Percentiles rank a stretch among this genome's conserved stretches.
These are phyloP conservation scores for Chrysoporthe puriensis DNA, from an alignment of 2,329 filamentous ascomycete species.

Conservation along the genomic window DNA sequence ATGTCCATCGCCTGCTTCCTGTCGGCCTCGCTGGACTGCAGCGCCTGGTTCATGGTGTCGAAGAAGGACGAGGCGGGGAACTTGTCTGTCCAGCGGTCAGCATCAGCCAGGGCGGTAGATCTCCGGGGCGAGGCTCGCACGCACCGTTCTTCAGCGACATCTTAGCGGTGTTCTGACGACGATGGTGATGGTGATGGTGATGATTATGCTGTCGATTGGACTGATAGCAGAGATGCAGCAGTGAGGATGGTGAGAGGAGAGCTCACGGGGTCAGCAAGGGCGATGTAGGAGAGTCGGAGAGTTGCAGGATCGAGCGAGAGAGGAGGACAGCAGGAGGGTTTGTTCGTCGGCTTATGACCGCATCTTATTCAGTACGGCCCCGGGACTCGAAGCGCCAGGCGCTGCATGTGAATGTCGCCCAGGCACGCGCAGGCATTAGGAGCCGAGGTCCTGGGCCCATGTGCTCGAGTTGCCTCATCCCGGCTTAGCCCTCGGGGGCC, in stretches of 20 bases:
- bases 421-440: slow-evolving; percentile 12
- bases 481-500: slow-evolving; percentile 14
- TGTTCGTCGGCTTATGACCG: slow-evolving; percentile 13
- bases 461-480: slow-evolving; percentile 17
- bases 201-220: neutral
- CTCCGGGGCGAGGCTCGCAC: slow-evolving; percentile 32
- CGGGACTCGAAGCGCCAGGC: neutral
- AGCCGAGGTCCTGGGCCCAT: slow-evolving; percentile 22
- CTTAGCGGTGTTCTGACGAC: slow-evolving; percentile 36
- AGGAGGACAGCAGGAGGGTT: neutral
- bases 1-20: slow-evolving; percentile 85
- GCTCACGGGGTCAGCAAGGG: neutral
- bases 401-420: slow-evolving; percentile 24
- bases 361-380: slow-evolving; percentile 1
- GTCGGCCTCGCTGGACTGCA: slow-evolving; percentile 71
- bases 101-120: neutral
- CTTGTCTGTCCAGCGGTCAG: slow-evolving; percentile 55
- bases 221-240: neutral
- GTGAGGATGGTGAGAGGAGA: neutral
- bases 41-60: slow-evolving; percentile 78
- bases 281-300: neutral
- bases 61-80: slow-evolving; percentile 93
- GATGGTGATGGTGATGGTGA: neutral
- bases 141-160: slow-evolving; percentile 78
- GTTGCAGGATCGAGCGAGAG: neutral